Evolutionary conservation across 805 yeast genomes (phyloP).

Genomic region (Sungouiella blattae): DNA sequence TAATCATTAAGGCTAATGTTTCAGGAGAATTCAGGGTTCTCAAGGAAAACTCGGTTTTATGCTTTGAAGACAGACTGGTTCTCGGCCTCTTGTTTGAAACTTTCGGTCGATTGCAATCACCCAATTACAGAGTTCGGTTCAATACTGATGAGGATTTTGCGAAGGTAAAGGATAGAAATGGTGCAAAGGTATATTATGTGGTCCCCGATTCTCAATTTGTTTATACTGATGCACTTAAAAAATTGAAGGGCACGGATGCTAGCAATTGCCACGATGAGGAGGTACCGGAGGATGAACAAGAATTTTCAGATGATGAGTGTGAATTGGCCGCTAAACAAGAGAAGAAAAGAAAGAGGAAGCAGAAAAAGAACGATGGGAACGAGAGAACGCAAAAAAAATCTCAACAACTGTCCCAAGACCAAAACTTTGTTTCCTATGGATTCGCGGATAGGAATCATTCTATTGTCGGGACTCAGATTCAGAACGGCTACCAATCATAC

Average conservation of each 20-base stretch:
- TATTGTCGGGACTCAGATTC: too few relatives aligned
- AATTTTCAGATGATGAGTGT: conserved; percentile 90
- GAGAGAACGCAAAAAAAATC: conserved; percentile 16
- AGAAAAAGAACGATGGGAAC: conserved; percentile 25
- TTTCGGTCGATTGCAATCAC: conserved; percentile 81
- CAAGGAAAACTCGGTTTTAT: conserved; percentile 75
- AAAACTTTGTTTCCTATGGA: conserved; percentile 17
- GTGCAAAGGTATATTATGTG: conserved; percentile 65
- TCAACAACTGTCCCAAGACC: conserved; percentile 13
- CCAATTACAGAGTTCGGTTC: conserved; percentile 75
- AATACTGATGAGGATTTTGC: conserved; percentile 47
- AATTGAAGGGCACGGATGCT: conserved; percentile 86
- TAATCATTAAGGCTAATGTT: conserved; percentile 63
- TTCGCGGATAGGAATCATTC: conserved; percentile 6
- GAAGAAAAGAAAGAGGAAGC: conserved; percentile 56
- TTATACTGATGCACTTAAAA: conserved; percentile 67
- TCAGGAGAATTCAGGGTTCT: conserved; percentile 86
- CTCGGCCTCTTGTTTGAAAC: conserved; percentile 83
- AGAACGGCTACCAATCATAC: too few relatives aligned
- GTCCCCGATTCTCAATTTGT: conserved; percentile 78
- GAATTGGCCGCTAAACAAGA: conserved; percentile 68
- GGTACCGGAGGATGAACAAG: conserved; percentile 87
- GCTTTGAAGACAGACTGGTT: conserved; percentile 65
- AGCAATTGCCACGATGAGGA: conserved; percentile 95
- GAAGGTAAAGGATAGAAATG: conserved; percentile 45